Percentiles rank a stretch among this genome's conserved stretches.
Evolutionary conservation across 2,329 filamentous ascomycete genomes (phyloP).

Genomic region (Trichoderma asperellum): DNA sequence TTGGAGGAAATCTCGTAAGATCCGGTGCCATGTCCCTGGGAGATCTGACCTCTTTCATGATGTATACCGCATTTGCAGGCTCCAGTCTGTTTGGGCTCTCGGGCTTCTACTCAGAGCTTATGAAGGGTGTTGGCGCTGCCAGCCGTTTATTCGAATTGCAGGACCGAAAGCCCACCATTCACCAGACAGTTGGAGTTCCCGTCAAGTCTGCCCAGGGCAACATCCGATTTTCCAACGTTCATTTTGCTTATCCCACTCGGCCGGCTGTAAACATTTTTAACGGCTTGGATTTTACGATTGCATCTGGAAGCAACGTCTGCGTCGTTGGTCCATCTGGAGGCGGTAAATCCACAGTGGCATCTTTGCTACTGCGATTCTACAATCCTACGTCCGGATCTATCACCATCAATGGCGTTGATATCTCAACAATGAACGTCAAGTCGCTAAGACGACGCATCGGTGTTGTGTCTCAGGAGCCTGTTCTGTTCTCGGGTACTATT

Average conservation of each 20-base stretch:
- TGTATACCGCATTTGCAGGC: constrained; percentile 89
- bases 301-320: constrained; percentile 90
- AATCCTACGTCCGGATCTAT: constrained; percentile 77
- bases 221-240: constrained; percentile 84
- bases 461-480: constrained; percentile 93
- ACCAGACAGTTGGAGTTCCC: constrained; percentile 78
- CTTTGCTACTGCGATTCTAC: constrained; percentile 91
- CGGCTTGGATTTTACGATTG: constrained; percentile 85
- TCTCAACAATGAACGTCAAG: constrained; percentile 87
- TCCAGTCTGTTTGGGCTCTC: constrained; percentile 93
- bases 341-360: constrained; percentile 93
- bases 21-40: constrained; percentile 85
- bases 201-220: constrained; percentile 84
- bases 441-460: constrained; percentile 90
- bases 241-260: constrained; percentile 90
- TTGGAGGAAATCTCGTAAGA: constrained; percentile 88
- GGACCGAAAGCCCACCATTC: constrained; percentile 83
- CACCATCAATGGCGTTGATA: constrained; percentile 81
- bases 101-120: constrained; percentile 95
- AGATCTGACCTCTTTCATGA: constrained; percentile 93
- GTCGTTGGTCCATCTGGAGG: constrained; percentile 96
- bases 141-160: constrained; percentile 94
- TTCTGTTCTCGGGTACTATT: constrained; percentile 83
- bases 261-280: constrained; percentile 92
- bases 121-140: constrained; percentile 98